These are phyloP conservation scores for Ulota crispa DNA, from an alignment of 225 moss, liverwort and hornwort species.

Conservation along the genomic window DNA sequence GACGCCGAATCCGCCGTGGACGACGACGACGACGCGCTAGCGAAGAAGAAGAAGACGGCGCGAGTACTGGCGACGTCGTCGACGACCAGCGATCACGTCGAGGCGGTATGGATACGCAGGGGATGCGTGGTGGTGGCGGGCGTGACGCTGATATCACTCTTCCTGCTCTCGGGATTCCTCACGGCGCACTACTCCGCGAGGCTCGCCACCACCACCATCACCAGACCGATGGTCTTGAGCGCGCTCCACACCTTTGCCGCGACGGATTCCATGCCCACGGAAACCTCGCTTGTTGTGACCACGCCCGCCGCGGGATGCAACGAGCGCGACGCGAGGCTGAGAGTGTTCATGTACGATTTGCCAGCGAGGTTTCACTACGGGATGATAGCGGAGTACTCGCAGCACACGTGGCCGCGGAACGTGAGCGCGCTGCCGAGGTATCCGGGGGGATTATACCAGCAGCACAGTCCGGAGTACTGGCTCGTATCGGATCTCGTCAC, in stretches of 20 bases:
- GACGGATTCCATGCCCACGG: background rate
- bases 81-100: background rate
- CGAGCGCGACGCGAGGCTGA: conserved; percentile 36
- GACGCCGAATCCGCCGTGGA: background rate
- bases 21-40: conserved; percentile 1
- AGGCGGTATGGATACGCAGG: conserved; percentile 39
- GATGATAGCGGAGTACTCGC: conserved; percentile 31
- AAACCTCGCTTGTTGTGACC: background rate
- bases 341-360: conserved; percentile 70
- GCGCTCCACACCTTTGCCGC: conserved; percentile 20
- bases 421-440: conserved; percentile 46
- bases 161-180: conserved; percentile 52
- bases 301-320: conserved; percentile 29
- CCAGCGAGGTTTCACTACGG: conserved; percentile 66
- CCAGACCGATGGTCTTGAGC: background rate
- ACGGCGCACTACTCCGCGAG: conserved; percentile 16
- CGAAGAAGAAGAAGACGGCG: conserved; percentile 12
- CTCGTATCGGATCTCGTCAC: conserved; percentile 59
- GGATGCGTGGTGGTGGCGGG: conserved; percentile 25
- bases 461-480: conserved; percentile 80
- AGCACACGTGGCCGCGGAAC: conserved; percentile 55
- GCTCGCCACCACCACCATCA: conserved; percentile 12
- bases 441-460: conserved; percentile 66
- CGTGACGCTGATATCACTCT: conserved; percentile 42
- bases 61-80: background rate